phyloP scores from a whole-genome alignment of 768 basidiomycete species.

The Trametes sanguinea region DNA sequence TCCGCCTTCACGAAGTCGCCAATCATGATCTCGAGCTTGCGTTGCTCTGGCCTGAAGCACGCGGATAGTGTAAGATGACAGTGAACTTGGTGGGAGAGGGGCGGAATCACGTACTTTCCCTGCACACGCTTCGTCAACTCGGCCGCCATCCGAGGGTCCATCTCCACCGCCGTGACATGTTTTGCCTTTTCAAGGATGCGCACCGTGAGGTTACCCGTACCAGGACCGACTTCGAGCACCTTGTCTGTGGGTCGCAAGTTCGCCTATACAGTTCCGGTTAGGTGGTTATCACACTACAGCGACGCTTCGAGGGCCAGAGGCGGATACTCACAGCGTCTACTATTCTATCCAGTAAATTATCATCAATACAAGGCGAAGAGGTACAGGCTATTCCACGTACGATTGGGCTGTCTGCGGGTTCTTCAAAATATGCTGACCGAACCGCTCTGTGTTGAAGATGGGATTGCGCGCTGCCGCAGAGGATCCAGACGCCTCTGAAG shows the following conservation, averaged over 20 bases:
- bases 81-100: neutral
- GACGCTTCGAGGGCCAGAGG: neutral
- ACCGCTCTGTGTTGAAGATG: conserved; percentile 91
- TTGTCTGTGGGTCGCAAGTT: conserved; percentile 92
- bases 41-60: conserved; percentile 79
- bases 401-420: conserved; percentile 90
- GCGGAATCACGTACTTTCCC: conserved; percentile 79
- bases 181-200: conserved; percentile 92
- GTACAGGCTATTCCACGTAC: conserved; percentile 45
- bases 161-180: conserved; percentile 91
- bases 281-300: neutral
- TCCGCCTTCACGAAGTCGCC: conserved; percentile 99
- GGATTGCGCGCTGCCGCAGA: conserved; percentile 66
- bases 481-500: conserved; percentile 43
- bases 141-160: conserved; percentile 99
- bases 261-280: conserved; percentile 51
- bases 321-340: conserved; percentile 54
- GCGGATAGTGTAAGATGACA: neutral
- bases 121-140: conserved; percentile 96
- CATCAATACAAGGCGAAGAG: neutral
- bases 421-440: conserved; percentile 97
- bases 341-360: conserved; percentile 41
- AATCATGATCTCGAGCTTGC: conserved; percentile 91
- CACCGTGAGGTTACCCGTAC: conserved; percentile 95
- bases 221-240: conserved; percentile 96